A percentile compares a stretch with the other conserved stretches of the same genome.
Conservation (phyloP, 176 grass and related monocot species). For the Otatea glauca region DNA sequence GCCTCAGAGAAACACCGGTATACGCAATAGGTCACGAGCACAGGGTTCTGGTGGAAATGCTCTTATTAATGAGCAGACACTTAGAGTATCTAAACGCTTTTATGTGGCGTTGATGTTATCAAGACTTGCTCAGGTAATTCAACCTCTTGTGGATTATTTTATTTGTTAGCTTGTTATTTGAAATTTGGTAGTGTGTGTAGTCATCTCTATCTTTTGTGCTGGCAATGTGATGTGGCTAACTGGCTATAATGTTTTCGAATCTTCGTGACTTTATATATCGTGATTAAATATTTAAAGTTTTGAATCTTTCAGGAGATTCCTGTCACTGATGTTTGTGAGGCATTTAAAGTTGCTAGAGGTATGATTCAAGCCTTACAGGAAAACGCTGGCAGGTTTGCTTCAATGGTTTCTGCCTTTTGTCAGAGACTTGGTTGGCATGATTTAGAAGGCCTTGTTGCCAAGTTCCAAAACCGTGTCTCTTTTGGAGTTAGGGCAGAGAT, state of each 20-base stretch:
- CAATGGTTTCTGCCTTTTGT: slow-evolving; percentile 96
- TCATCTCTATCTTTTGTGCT: too few species aligned
- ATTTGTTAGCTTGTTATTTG: background rate
- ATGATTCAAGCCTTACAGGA: slow-evolving; percentile 93
- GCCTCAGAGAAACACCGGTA: slow-evolving; percentile 47
- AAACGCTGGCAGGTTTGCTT: slow-evolving; percentile 96
- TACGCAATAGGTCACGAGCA: slow-evolving; percentile 34
- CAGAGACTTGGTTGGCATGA: slow-evolving; percentile 96
- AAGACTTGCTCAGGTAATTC: slow-evolving; percentile 78
- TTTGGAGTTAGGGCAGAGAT: slow-evolving; percentile 99
- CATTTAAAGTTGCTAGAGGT: slow-evolving; percentile 94
- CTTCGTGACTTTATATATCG: slow-evolving; percentile 4
- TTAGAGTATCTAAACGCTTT: slow-evolving; percentile 90
- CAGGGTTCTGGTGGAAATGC: slow-evolving; percentile 39
- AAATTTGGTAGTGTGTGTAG: background rate
- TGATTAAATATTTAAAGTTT: slow-evolving; percentile 14
- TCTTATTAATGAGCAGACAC: slow-evolving; percentile 63
- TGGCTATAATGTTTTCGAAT: slow-evolving; percentile 9
- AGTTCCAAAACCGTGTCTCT: slow-evolving; percentile 95
- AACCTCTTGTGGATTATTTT: slow-evolving; percentile 17
- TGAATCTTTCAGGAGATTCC: slow-evolving; percentile 69
- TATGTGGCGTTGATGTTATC: slow-evolving; percentile 95
- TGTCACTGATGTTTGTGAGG: slow-evolving; percentile 90
- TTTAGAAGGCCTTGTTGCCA: slow-evolving; percentile 88
- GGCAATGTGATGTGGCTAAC: background rate